Base-by-base conservation (phyloP, 2,329 filamentous ascomycete species). In the Tolypocladium sp. region DNA sequence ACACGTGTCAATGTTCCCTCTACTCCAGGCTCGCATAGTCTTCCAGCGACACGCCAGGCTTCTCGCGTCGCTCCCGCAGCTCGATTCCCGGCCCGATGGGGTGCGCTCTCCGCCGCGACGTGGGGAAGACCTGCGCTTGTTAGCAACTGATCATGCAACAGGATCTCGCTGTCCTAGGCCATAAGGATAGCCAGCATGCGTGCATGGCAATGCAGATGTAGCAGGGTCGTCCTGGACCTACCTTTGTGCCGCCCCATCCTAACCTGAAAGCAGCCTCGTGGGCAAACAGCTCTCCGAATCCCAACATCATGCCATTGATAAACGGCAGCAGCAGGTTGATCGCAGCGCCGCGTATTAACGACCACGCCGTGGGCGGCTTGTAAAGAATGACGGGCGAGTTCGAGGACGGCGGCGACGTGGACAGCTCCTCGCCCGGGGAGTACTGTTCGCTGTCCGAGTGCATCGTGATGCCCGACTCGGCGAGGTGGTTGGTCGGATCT, bases 241-340 rank as follows among this genome's bases (percentile, higher is more conserved):
- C 94, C 85, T 94, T 96, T 61, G 94, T 97, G 58, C 88, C 88
- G 63, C 89, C 87, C 94, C 94, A 99, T 61, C 94, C 94, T 66
- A 97, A 78, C 68, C 93, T 81, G 71, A 93, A 99, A 2, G 94
- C 94, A 56, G 91, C 88, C 77, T 99, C 94, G 71, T 99, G 94
- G 58, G 94, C 94, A 74, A 99, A 93, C 57, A 99, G 77, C 77
- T 99, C 94, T 66, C 94, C 94, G 70, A 99, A 97, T 2, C 94
- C 94, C 69, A 99, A 77, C 94, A 99, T 99, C 80, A 99, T 84
- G 54, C 94, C 94, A 76, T 99, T 99, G 70, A 99, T 85, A 69
- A 99, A 99, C 0, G 94, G 94, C 25, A 99, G 77, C 1, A 99
- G 69, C n/a, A 99, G 79, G 73, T 99, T 99, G 76, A 99, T 99